Percentiles rank a stretch among this genome's conserved stretches.
These are phyloP conservation scores for Lanmaoa pseudosensibilis DNA, from an alignment of 768 basidiomycete species.

Conservation along the genomic window DNA sequence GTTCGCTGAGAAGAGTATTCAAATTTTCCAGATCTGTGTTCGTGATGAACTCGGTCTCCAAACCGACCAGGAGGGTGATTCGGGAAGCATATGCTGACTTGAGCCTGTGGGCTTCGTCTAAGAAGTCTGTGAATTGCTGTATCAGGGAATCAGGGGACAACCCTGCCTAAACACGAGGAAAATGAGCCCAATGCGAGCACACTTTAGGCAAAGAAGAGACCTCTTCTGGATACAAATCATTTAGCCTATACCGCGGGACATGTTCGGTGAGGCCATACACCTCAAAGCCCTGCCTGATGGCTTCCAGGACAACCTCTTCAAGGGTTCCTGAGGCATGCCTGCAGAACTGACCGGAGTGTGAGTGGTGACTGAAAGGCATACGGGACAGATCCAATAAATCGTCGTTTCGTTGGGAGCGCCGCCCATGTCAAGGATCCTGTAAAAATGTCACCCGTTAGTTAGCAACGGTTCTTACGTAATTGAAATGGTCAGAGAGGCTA, in stretches of 20 bases:
- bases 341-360: constrained; percentile 93
- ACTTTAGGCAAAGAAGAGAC: constrained; percentile 40
- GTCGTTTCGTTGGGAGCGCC: neutral
- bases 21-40: constrained; percentile 60
- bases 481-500: neutral
- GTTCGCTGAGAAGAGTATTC: constrained; percentile 46
- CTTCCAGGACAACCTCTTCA: constrained; percentile 78
- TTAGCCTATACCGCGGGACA: constrained; percentile 77
- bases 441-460: neutral
- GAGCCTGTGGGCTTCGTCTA: constrained; percentile 78
- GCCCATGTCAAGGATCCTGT: neutral
- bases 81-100: constrained; percentile 57
- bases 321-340: constrained; percentile 81
- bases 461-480: constrained; percentile 20
- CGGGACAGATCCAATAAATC: neutral
- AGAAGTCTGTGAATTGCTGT: constrained; percentile 69
- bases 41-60: constrained; percentile 92
- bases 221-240: constrained; percentile 96
- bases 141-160: constrained; percentile 52
- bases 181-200: constrained; percentile 13
- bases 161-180: constrained; percentile 46
- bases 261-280: constrained; percentile 92
- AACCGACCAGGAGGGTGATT: constrained; percentile 80
- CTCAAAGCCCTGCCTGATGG: constrained; percentile 74
- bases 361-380: constrained; percentile 81